A percentile compares a stretch with the other conserved stretches of the same genome.
Evolutionary conservation across 108 stramenopile species (phyloP).

Genomic region (Thalassiosira profunda): DNA sequence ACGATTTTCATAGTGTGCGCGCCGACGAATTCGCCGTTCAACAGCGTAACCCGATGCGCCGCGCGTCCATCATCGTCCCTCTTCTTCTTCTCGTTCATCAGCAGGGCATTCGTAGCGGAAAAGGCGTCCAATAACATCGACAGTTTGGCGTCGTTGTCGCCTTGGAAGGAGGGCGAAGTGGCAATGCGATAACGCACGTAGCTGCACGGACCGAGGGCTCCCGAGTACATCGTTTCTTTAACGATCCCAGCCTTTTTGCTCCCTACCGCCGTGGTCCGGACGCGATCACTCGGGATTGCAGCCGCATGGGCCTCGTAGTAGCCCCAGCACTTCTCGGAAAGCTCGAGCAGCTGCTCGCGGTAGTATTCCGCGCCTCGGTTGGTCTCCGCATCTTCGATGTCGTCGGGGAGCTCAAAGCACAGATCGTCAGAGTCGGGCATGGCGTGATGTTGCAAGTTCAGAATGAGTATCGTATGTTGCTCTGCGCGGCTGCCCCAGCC

Average conservation of each 20-base stretch:
- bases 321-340: slow-evolving; percentile 14
- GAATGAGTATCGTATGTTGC: too few species aligned
- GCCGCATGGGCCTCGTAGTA: not conserved
- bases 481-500: too few species aligned
- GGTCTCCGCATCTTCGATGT: not conserved
- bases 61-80: not conserved
- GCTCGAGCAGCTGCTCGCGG: not conserved
- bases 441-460: too few species aligned
- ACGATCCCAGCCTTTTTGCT: not conserved
- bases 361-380: slow-evolving; percentile 11
- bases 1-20: slow-evolving; percentile 17
- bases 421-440: not conserved
- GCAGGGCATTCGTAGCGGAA: not conserved
- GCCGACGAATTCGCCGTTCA: slow-evolving; percentile 34
- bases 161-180: slow-evolving; percentile 15
- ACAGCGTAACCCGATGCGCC: slow-evolving; percentile 19
- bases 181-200: slow-evolving; percentile 37
- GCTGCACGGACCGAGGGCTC: slow-evolving; percentile 32
- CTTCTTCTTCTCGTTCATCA: too few species aligned
- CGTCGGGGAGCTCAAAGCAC: not conserved
- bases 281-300: too few species aligned
- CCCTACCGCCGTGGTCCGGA: not conserved
- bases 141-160: not conserved
- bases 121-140: not conserved
- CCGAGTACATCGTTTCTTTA: slow-evolving; percentile 10